Evolutionary conservation across 805 yeast genomes (phyloP).

Genomic region (Sugiyamaella chiloensis): DNA sequence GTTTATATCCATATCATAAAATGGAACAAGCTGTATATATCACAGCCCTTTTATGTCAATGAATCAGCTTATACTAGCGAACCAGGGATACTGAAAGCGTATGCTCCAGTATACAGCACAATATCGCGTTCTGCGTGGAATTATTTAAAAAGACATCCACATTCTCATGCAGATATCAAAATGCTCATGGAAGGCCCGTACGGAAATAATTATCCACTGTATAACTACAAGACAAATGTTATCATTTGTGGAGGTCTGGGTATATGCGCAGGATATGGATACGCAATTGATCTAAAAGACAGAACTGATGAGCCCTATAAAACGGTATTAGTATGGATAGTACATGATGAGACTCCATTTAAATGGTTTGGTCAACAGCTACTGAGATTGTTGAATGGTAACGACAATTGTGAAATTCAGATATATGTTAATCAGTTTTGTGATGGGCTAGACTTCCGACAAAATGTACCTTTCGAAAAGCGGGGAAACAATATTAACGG

Average conservation of each 20-base stretch:
- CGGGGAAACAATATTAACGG: no score
- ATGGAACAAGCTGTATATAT: conserved; percentile 57
- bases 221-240: conserved; percentile 3
- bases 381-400: conserved; percentile 10
- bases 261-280: conserved; percentile 8
- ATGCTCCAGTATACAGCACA: background rate
- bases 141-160: conserved; percentile 13
- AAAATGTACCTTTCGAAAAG: no score
- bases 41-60: conserved; percentile 63
- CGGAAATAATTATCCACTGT: conserved; percentile 5
- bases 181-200: conserved; percentile 15
- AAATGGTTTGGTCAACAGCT: conserved; percentile 49
- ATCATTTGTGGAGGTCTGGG: conserved; percentile 15
- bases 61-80: conserved; percentile 9
- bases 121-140: conserved; percentile 8
- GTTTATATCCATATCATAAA: conserved; percentile 56
- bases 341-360: conserved; percentile 46
- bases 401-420: background rate
- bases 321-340: conserved; percentile 44
- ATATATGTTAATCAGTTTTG: conserved; percentile 1
- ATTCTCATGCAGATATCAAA: conserved; percentile 1
- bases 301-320: conserved; percentile 5
- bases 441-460: no score
- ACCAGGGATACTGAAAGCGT: background rate
- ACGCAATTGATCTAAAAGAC: conserved; percentile 12